Evolutionary conservation across 2,329 filamentous ascomycete genomes (phyloP), one percentile per base, ranked within the genome.

Genomic region (Scedosporium minutisporum): DNA sequence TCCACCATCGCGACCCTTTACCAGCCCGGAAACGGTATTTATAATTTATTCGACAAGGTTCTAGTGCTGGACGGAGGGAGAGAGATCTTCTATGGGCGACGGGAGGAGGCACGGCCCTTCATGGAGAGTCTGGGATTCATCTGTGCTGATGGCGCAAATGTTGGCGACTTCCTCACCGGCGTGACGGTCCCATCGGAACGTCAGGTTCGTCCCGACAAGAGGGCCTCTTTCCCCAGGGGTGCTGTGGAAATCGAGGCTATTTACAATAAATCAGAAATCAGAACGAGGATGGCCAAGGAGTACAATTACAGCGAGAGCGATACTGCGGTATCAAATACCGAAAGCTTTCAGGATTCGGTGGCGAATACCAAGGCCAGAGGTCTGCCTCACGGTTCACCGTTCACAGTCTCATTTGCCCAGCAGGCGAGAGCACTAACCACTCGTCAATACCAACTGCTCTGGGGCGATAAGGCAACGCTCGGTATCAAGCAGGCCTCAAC

Each of bases 21-120:
- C 69, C 87, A 90, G 69, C 87, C 87, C 3, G 85, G 85, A 5
- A 87, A 90, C 62, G 84, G 82, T 25, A 89, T 90, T 64, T 89
- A 88, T 69, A 76, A 87, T 27, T 77, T 86, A 0, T 89, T 90
- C 69, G 86, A 90, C 70, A 90, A 89, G 68, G 86, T 89, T 0
- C 76, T 89, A 0, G 80, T 90, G 7, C 78, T 90, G 3, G 86
- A 89, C 57, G 80, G 84, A 63, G 87, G 87, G 57, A 83, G 85
- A 65, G 72, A 89, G 66, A 79, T 88, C 57, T 90, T 81, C 74
- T 89, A 87, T 65, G 87, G 87, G 0, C 80, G 85, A 0, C 75
- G 78, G 66, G 72, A 77, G 5, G 76, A 86, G 64, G 87, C 87
- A 0, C 74, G 78, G 4, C 82, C 83, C 0, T 90, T 87, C 67